These are phyloP conservation scores for Colletotrichum sidae DNA, from an alignment of 2,329 filamentous ascomycete species.

Conservation along the genomic window DNA sequence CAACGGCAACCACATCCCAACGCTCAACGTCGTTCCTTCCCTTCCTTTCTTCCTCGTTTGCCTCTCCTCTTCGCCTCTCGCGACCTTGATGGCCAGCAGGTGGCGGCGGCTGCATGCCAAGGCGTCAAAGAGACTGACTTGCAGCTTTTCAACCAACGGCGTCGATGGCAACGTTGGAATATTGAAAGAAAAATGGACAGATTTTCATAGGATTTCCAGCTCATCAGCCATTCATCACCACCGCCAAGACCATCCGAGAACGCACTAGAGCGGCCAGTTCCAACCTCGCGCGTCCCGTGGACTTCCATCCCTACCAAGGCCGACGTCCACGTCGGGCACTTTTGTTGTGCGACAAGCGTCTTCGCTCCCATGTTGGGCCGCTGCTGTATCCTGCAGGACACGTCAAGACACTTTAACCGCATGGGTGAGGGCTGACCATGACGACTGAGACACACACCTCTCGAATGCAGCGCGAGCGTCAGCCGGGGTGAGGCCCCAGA, in stretches of 20 bases:
- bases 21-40: neutral
- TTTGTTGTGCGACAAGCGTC: neutral
- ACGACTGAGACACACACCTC: conserved; percentile 2
- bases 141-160: neutral
- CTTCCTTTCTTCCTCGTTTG: neutral
- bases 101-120: conserved; percentile 29
- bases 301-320: neutral
- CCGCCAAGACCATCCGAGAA: neutral
- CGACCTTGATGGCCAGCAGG: conserved; percentile 27
- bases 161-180: neutral
- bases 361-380: neutral
- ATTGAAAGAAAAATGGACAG: neutral
- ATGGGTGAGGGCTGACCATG: neutral
- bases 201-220: neutral
- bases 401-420: neutral
- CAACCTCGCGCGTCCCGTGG: neutral
- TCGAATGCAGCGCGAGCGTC: too few species aligned
- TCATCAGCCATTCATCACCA: neutral
- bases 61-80: neutral
- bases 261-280: neutral
- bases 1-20: conserved; percentile 1
- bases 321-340: neutral
- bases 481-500: neutral
- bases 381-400: conserved; percentile 10
- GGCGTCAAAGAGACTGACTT: conserved; percentile 6